A percentile compares a stretch with the other conserved stretches of the same genome.
These are phyloP conservation scores for Oryza nivara DNA, from an alignment of 176 grass and related monocot species.

Conservation along the genomic window DNA sequence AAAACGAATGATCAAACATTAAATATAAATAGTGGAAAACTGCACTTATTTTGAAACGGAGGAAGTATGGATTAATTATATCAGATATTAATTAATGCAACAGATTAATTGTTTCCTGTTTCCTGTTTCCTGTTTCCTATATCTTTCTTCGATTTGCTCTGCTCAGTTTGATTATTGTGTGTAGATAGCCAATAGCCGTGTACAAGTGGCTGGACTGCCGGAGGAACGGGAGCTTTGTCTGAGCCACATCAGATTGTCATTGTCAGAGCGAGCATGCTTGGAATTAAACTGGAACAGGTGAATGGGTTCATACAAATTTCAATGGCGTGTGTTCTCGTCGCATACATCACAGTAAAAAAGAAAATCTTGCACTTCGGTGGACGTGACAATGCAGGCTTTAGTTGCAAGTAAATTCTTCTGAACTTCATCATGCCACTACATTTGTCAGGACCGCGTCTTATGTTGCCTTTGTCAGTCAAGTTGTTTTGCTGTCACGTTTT, in stretches of 20 bases:
- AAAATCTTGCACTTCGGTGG: background rate
- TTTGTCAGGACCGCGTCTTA: background rate
- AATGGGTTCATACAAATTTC: background rate
- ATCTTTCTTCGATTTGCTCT: background rate
- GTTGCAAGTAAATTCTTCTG: background rate
- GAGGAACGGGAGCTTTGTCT: background rate
- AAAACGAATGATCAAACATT: no score
- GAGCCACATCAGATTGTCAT: background rate
- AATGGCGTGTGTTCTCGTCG: background rate
- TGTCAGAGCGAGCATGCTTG: background rate
- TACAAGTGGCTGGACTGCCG: no score
- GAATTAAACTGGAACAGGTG: background rate
- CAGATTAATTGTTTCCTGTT: background rate
- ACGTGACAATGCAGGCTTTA: background rate
- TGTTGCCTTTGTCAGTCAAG: background rate
- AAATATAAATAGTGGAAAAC: no score
- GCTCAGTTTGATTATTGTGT: background rate
- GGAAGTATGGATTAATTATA: background rate
- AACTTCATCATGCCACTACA: background rate
- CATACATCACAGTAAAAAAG: background rate
- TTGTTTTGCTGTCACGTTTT: background rate
- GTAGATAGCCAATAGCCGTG: background rate
- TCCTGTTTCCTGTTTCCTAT: background rate
- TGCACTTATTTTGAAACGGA: no score
- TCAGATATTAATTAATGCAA: background rate